Conservation (phyloP, 1,284 basidiomycete genomes). For the Amylostereum areolatum region DNA sequence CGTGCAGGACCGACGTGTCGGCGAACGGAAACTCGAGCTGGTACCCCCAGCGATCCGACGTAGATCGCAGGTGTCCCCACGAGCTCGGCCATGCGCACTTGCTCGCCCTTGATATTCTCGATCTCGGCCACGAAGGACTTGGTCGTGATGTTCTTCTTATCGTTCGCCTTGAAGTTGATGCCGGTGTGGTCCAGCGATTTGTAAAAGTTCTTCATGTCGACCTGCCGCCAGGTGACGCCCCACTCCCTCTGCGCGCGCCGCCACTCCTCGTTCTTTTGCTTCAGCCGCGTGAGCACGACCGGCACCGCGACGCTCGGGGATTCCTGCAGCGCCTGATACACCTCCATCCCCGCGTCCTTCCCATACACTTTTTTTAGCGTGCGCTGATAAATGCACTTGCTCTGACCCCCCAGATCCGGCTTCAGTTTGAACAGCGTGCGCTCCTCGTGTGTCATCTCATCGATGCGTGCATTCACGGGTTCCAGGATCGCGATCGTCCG, state of each 20-base stretch:
- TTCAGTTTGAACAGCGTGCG: slow-evolving; percentile 80
- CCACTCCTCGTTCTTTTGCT: slow-evolving; percentile 98
- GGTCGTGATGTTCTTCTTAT: slow-evolving; percentile 92
- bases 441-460: slow-evolving; percentile 88
- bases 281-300: slow-evolving; percentile 86
- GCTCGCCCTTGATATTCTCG: slow-evolving; percentile 71
- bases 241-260: slow-evolving; percentile 91
- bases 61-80: slow-evolving; percentile 37
- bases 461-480: slow-evolving; percentile 82
- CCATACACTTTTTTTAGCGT: slow-evolving; percentile 97
- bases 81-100: slow-evolving; percentile 44
- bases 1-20: slow-evolving; percentile 80
- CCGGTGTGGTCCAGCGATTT: slow-evolving; percentile 97
- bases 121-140: slow-evolving; percentile 90
- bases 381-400: slow-evolving; percentile 87
- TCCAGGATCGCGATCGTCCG: slow-evolving; percentile 93
- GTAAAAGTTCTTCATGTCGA: slow-evolving; percentile 96
- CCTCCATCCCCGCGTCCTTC: slow-evolving; percentile 73
- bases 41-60: slow-evolving; percentile 22
- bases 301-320: slow-evolving; percentile 88
- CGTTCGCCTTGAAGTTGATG: slow-evolving; percentile 89
- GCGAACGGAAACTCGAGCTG: slow-evolving; percentile 81
- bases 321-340: slow-evolving; percentile 90
- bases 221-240: slow-evolving; percentile 96
- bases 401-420: slow-evolving; percentile 84